Base-by-base conservation (phyloP, 495 filamentous ascomycete species). In the Xylaria nigripes region DNA sequence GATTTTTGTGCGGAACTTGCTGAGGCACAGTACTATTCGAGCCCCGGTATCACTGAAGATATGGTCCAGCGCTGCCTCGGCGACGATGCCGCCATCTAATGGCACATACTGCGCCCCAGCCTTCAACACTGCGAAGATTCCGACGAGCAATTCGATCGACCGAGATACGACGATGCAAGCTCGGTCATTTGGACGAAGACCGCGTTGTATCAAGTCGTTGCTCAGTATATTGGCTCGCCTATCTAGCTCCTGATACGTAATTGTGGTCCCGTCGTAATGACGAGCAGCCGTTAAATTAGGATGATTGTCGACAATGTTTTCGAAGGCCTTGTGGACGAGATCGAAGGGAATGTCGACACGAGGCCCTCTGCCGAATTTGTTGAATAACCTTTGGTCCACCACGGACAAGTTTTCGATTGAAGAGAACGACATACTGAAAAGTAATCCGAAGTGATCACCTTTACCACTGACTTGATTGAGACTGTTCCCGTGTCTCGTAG, bases 101-200 rank as follows among this genome's bases (percentile, higher is more conserved):
- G 71, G 81, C 21, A 84, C 80, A 56, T 74, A 75, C 45, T 72
- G 73, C 6, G 64, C 76, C 7, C 78, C 78, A 12, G 74, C 68
- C 16, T 73, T 72, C 8, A 81, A 58, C n/a, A 76, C 61, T 6
- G 71, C 78, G 23, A 79, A 54, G 22, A 78, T 72, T 19, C 70
- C 67, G 23, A 79, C 67, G 25, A 77, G 55, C 58, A 74, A 64
- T 48, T 70, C 65, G 30, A 68, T 60, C 43, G 58, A 58, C 10
- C 71, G 65, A 8, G 58, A 61, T 24, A 61, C 58, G 8, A 69
- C 66, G 27, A 70, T 60, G 10, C 55, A 49, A 15, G 68, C 61
- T 22, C 67, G 56, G 34, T 67, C 51, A 2, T 65, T 58, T 18
- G 52, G 58, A 18, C 45, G 41, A 24, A 72, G 56, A 22, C 68